Evolutionary conservation across 2,329 filamentous ascomycete genomes (phyloP).

Genomic region (Camillea tinctor): DNA sequence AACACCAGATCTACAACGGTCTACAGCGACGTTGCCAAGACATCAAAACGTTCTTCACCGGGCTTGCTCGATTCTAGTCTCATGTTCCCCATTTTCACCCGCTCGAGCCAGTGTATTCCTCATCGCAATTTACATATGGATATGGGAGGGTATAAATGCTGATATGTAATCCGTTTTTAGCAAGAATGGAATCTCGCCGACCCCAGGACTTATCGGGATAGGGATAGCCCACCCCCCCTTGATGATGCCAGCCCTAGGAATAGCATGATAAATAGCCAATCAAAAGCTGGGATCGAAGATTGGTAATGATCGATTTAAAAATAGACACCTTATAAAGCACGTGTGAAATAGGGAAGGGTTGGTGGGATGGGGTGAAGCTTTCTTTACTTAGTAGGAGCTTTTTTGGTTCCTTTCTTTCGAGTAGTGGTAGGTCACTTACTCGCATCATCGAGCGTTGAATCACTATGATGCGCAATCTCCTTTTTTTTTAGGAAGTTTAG

Average conservation of each 20-base stretch:
- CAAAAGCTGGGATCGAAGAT: conserved; percentile 14
- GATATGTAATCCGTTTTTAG: background rate
- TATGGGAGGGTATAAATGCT: background rate
- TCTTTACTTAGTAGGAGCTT: background rate
- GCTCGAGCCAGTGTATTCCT: background rate
- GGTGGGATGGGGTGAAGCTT: background rate
- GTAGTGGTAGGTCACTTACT: conserved; percentile 6
- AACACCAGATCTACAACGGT: too few species aligned
- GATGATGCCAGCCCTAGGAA: conserved; percentile 27
- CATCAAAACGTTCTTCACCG: background rate
- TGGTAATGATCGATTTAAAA: conserved; percentile 28
- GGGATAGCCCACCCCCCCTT: conserved; percentile 1
- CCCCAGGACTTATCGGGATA: background rate
- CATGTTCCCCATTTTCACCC: background rate
- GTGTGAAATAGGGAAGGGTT: conserved; percentile 1
- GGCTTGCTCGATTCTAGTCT: background rate
- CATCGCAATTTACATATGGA: background rate
- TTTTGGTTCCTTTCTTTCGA: background rate
- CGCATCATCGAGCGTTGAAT: background rate
- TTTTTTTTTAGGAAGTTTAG: conserved; percentile 2
- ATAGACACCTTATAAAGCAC: conserved; percentile 28
- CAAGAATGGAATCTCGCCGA: background rate
- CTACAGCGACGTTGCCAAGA: background rate
- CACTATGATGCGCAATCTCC: too few species aligned
- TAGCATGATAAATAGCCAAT: conserved; percentile 16